phyloP scores from a whole-genome alignment of 805 yeast species.

The Ogataea allantospora region DNA sequence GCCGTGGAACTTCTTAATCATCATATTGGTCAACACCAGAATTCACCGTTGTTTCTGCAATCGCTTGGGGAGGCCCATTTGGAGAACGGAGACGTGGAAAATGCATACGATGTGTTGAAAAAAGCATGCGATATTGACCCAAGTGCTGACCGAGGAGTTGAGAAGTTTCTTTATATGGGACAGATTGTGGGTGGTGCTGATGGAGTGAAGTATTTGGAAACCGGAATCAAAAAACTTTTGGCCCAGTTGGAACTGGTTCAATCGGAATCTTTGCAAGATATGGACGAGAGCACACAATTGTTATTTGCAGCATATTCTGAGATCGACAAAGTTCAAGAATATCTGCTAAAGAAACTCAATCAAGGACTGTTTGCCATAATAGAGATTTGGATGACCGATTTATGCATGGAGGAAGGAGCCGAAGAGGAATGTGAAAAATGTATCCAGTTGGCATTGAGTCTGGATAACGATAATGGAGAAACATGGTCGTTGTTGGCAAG shows the following conservation, averaged over 20 bases:
- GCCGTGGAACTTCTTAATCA: constrained; percentile 51
- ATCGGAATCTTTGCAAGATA: constrained; percentile 9
- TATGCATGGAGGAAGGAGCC: constrained; percentile 91
- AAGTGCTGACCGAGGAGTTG: constrained; percentile 62
- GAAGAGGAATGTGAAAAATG: constrained; percentile 75
- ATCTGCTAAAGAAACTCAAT: constrained; percentile 57
- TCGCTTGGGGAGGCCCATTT: constrained; percentile 72
- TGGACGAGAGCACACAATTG: constrained; percentile 25
- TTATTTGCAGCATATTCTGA: constrained; percentile 29
- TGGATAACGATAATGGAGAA: constrained; percentile 68
- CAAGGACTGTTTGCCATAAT: constrained; percentile 82
- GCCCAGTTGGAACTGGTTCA: constrained; percentile 35
- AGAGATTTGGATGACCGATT: constrained; percentile 97
- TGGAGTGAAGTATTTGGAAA: constrained; percentile 61
- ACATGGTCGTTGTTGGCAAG: constrained; percentile 81
- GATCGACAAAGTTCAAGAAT: constrained; percentile 30
- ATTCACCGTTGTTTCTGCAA: constrained; percentile 49
- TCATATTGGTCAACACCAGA: constrained; percentile 34
- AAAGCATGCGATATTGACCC: constrained; percentile 70
- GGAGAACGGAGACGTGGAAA: constrained; percentile 77
- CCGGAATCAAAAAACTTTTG: constrained; percentile 58
- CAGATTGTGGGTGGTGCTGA: constrained; percentile 83
- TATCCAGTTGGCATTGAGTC: constrained; percentile 59
- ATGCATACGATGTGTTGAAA: constrained; percentile 63
- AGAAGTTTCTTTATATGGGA: constrained; percentile 86